phyloP scores from a whole-genome alignment of 2,329 filamentous ascomycete species.

The Ophiosphaerella korrae region DNA sequence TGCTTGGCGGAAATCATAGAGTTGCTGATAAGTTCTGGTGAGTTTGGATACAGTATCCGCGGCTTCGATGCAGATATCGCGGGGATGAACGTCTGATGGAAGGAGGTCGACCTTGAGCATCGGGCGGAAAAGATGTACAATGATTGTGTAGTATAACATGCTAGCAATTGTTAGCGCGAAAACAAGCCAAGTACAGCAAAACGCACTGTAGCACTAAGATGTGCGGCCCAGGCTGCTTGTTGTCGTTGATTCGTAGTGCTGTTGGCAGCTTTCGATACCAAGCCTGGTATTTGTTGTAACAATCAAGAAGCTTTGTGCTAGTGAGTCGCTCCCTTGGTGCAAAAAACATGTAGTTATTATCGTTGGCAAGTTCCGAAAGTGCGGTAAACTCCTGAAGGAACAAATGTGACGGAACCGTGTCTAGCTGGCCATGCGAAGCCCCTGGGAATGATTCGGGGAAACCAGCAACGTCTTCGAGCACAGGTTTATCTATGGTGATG shows the following conservation, averaged over 20 bases:
- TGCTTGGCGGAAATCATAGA: constrained; percentile 51
- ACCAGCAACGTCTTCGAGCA: constrained; percentile 63
- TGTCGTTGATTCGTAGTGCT: constrained; percentile 58
- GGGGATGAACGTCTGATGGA: constrained; percentile 66
- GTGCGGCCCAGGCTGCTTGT: constrained; percentile 68
- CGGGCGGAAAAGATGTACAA: constrained; percentile 75
- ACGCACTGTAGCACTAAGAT: constrained; percentile 76
- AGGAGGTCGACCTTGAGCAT: constrained; percentile 66
- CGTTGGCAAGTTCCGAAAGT: constrained; percentile 74
- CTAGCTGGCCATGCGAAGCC: constrained; percentile 11
- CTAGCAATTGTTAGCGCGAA: constrained; percentile 22
- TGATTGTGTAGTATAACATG: constrained; percentile 73
- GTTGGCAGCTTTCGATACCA: constrained; percentile 74
- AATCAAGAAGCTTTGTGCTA: constrained; percentile 65
- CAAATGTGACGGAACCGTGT: constrained; percentile 33
- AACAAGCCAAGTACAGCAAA: not conserved
- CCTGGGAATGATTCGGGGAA: constrained; percentile 42
- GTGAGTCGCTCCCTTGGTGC: constrained; percentile 70
- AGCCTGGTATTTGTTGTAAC: constrained; percentile 70
- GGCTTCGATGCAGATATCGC: constrained; percentile 65
- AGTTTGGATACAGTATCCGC: constrained; percentile 53
- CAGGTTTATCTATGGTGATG: constrained; percentile 55
- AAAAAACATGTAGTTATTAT: constrained; percentile 73
- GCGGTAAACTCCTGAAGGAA: constrained; percentile 65
- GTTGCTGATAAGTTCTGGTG: constrained; percentile 49